Base-by-base conservation (phyloP, 75 land plant genomes). In the Gnetum montanum region DNA sequence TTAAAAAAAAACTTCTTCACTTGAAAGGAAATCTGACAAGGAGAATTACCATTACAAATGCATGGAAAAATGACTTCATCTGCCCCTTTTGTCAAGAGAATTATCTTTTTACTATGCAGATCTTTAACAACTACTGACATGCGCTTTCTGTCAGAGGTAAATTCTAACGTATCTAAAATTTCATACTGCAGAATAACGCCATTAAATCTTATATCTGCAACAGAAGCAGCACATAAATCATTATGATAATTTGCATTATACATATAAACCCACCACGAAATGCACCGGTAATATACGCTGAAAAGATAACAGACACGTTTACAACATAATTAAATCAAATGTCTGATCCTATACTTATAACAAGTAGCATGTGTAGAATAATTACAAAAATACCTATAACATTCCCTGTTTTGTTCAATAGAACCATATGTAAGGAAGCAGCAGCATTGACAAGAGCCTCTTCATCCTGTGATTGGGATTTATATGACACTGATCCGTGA, bases 381-480 rank as follows among this genome's bases (percentile, higher is more conserved):
- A n/a, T n/a, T n/a, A n/a, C n/a, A n/a, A n/a, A n/a, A n/a, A 8
- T 71, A 94, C 98, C 92, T 50, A 94, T 48, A 64, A 61, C 46
- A 62, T 75, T 75, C 46, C 70, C 78, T 59, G 26, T 78, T 60
- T 73, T 94, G 44, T 70, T 72, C 28, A 73, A 23, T 28, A 86
- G 73, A 31, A 70, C 74, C 87, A 90, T 83, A 33, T 80, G 70
- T 34, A 94, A 69, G 10, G 47, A 66, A 57, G 98, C 79, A 69
- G 98, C 98, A 28, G 98, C 98, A 43, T 73, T 69, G 35, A 94
- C 98, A 65, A 94, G 77, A 54, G 98, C 98, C 52, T 94, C 98
- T 64, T 94, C 98, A 78, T 94, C 98, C 61, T 94, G 98, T 15
- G 98, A 94, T 53, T 94, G 96, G 43, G 98, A 80, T 63, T 90